A percentile compares a stretch with the other conserved stretches of the same genome.
These are phyloP conservation scores for Nemania sp. DNA, from an alignment of 2,329 filamentous ascomycete species.

Conservation along the genomic window DNA sequence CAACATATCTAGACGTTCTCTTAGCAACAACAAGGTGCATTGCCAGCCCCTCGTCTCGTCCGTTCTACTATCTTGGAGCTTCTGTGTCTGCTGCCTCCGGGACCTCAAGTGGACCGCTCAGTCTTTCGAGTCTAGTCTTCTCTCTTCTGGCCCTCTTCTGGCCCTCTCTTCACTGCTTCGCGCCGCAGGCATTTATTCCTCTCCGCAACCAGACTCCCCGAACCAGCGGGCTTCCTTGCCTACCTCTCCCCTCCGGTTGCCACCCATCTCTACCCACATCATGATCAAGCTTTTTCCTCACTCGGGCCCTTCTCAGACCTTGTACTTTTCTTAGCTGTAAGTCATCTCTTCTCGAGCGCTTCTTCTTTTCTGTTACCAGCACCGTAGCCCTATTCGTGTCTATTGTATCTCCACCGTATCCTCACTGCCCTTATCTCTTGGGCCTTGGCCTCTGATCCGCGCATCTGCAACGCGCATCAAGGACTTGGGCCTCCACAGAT, in stretches of 20 bases:
- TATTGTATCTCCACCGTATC: neutral
- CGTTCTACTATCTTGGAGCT: slow-evolving; percentile 10
- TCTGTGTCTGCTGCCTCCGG: neutral
- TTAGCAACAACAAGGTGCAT: neutral
- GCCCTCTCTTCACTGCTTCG: too few relatives aligned
- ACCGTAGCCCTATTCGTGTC: neutral
- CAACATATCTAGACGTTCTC: neutral
- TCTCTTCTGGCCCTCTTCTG: too few relatives aligned
- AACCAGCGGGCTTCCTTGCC: slow-evolving; percentile 2
- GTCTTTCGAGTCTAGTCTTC: too few relatives aligned
- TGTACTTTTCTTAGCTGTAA: slow-evolving; percentile 36
- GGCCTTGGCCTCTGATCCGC: neutral
- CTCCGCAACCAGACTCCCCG: neutral
- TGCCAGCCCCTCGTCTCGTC: neutral
- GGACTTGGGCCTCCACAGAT: neutral
- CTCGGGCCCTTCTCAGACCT: slow-evolving; percentile 24
- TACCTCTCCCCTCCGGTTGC: neutral
- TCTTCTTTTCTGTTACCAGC: neutral
- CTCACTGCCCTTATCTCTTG: too few relatives aligned
- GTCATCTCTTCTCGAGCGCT: neutral
- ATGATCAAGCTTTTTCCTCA: slow-evolving; percentile 35
- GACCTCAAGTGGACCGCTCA: too few relatives aligned
- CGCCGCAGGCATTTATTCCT: too few relatives aligned
- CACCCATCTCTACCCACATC: slow-evolving; percentile 32
- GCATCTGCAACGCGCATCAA: neutral